Evolutionary conservation across 23 red algal species (phyloP), one percentile per base, ranked within the genome.

Genomic region (Gracilaria caudata): DNA sequence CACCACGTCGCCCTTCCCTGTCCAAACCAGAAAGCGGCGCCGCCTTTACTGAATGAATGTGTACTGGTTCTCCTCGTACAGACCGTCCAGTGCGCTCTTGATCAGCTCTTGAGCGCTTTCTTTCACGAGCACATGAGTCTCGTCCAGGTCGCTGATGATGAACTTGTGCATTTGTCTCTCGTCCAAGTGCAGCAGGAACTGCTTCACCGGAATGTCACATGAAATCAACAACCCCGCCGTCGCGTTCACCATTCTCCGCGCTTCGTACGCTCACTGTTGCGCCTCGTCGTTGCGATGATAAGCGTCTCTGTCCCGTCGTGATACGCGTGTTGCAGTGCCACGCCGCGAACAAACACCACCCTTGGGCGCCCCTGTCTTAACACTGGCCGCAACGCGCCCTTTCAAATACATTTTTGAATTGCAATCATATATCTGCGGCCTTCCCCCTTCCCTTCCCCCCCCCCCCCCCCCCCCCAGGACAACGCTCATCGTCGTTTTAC

Each of bases 61-160:
- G 86, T 93, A 98, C 30, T 98, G 92, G 55, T 94, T 94, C 57
- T 98, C 96, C 90, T 95, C 90, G 76, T 93, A 98, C 21, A 99
- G 80, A 24, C 87, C 57, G 74, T 99, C 83, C 30, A 99, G 82
- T n/a, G 93, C 81, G n/a, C 77, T 74, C 37, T 92, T 81, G 33
- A 99, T 90, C 38, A 92, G 64, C 10, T 89, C 30, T 30, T 94
- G 35, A 51, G 97, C 92, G 53, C 83, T 65, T 51, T 78, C 80
- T 36, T 95, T 73, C 21, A 95, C 88, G 38, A 95, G 93, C 14
- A 99, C 36, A 81, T 95, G 93, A 24, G 83, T 95, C 16, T 95
- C 97, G 55, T 99, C 97, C 20, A 99, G 77, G 41, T 99, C 87
- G 61, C 46, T 76, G n/a, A 99, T 91, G 56, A 99, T 94, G 59